A percentile compares a stretch with the other conserved stretches of the same genome.
phyloP scores from a whole-genome alignment of 2,329 filamentous ascomycete species.

The Tricladium varicosporioides region DNA sequence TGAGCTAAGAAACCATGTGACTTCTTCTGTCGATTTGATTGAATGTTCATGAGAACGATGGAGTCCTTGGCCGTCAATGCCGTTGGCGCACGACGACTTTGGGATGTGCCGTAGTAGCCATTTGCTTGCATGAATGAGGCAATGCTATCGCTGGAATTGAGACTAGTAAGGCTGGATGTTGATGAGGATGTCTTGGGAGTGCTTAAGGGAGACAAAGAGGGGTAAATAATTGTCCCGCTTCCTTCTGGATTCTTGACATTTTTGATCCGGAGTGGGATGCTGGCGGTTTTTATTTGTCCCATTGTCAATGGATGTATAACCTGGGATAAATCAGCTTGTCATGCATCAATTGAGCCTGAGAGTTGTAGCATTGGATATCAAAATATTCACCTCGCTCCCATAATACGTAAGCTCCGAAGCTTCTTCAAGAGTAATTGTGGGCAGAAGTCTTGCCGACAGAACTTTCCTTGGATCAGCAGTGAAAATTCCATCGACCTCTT shows the following conservation, averaged over 20 bases:
- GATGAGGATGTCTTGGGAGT: neutral
- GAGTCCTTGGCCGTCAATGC: conserved; percentile 51
- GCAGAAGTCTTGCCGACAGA: conserved; percentile 58
- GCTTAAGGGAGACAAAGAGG: neutral
- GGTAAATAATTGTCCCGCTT: conserved; percentile 46
- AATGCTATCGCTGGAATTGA: neutral
- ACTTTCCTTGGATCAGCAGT: conserved; percentile 69
- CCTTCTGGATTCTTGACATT: conserved; percentile 67
- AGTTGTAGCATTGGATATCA: neutral
- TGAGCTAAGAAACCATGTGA: conserved; percentile 53
- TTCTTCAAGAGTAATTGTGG: conserved; percentile 61
- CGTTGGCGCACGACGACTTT: conserved; percentile 21
- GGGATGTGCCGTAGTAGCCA: conserved; percentile 15
- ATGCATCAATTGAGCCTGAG: neutral
- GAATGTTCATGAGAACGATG: conserved; percentile 52
- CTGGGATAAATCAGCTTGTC: conserved; percentile 35
- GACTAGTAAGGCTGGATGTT: neutral
- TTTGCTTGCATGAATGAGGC: conserved; percentile 19
- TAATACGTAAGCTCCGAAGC: conserved; percentile 64
- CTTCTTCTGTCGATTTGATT: conserved; percentile 50
- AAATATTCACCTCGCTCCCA: conserved; percentile 35
- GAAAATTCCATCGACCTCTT: conserved; percentile 73
- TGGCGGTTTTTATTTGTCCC: conserved; percentile 65
- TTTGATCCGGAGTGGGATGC: conserved; percentile 67
- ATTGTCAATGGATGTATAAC: conserved; percentile 71